Conservation (phyloP, 768 basidiomycete genomes). For the Pholiota conissans region DNA sequence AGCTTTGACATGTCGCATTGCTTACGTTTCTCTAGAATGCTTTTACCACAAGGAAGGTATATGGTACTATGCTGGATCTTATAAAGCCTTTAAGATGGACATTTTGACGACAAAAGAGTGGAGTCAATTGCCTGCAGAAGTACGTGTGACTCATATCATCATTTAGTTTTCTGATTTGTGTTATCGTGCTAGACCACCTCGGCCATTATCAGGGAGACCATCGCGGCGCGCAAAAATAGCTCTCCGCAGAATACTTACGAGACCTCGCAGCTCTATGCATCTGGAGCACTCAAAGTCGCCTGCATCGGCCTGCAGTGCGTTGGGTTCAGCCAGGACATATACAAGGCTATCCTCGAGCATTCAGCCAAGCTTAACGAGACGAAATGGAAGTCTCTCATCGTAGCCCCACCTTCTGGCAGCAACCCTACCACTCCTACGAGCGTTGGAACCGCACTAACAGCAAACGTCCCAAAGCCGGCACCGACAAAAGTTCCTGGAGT, state of each 20-base stretch:
- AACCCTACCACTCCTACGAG: neutral
- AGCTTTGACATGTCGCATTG: neutral
- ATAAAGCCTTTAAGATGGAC: constrained; percentile 64
- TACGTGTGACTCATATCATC: constrained; percentile 24
- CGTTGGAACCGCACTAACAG: neutral
- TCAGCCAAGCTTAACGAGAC: constrained; percentile 47
- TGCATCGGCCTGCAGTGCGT: constrained; percentile 77
- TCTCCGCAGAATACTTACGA: constrained; percentile 82
- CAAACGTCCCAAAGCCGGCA: too few relatives aligned
- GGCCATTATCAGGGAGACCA: constrained; percentile 69
- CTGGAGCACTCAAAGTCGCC: constrained; percentile 70
- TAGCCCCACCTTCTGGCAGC: constrained; percentile 6
- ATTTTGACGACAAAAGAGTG: constrained; percentile 70
- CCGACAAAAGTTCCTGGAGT: neutral
- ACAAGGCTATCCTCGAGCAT: constrained; percentile 65
- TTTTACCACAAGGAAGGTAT: constrained; percentile 80
- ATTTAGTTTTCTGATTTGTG: constrained; percentile 11
- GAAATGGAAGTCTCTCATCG: constrained; percentile 33
- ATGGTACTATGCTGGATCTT: constrained; percentile 86
- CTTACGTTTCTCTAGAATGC: constrained; percentile 49
- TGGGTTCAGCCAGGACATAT: constrained; percentile 70
- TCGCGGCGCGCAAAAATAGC: constrained; percentile 68
- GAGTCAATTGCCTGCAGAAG: constrained; percentile 66
- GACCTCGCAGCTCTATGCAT: constrained; percentile 67
- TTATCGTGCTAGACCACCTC: constrained; percentile 58